phyloP scores from a whole-genome alignment of 371 early-diverging fungal genomes.

The Rhizomucor miehei region DNA sequence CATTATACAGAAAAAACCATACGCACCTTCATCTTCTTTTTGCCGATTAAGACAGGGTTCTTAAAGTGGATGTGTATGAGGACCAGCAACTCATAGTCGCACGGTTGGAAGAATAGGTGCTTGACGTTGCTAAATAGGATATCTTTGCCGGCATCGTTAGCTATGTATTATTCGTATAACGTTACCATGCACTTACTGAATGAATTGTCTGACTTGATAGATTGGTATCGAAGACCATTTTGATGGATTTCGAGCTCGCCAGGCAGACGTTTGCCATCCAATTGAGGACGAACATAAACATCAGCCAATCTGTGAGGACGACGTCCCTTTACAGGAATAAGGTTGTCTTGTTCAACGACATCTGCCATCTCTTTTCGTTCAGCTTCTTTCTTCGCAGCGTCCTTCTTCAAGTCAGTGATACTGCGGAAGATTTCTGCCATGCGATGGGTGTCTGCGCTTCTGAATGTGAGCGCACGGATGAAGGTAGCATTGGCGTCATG shows the following conservation, averaged over 20 bases:
- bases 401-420: conserved; percentile 90
- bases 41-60: conserved; percentile 96
- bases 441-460: conserved; percentile 80
- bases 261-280: conserved; percentile 84
- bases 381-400: conserved; percentile 84
- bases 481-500: conserved; percentile 90
- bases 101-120: conserved; percentile 98
- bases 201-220: conserved; percentile 78
- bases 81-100: conserved; percentile 94
- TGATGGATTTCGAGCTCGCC: conserved; percentile 94
- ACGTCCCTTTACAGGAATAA: conserved; percentile 78
- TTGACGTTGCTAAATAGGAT: conserved; percentile 97
- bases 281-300: conserved; percentile 83
- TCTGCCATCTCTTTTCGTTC: conserved; percentile 95
- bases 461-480: conserved; percentile 88
- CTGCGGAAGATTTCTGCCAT: conserved; percentile 83
- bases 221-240: conserved; percentile 92
- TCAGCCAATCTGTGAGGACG: conserved; percentile 82
- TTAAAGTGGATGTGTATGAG: conserved; percentile 96
- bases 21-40: conserved; percentile 96
- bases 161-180: background rate
- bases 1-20: no score
- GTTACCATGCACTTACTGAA: conserved; percentile 51
- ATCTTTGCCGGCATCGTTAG: conserved; percentile 41
- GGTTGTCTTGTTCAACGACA: conserved; percentile 91